phyloP scores from a whole-genome alignment of 2,329 filamentous ascomycete species.

The Dactylellina parvicollis region DNA sequence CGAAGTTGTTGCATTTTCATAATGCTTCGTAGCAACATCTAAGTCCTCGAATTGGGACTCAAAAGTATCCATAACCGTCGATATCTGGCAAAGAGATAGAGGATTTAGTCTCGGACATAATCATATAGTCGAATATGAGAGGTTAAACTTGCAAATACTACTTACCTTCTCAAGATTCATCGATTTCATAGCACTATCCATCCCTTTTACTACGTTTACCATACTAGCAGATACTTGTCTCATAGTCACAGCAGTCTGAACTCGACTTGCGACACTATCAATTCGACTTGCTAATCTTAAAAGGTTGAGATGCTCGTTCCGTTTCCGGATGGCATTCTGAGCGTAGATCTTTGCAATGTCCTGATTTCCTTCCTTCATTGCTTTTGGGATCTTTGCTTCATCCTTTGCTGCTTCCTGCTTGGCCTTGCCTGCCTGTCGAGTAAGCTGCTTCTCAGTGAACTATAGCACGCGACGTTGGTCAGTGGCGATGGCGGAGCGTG shows the following conservation, averaged over 20 bases:
- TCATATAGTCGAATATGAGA: background rate
- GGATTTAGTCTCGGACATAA: conserved; percentile 1
- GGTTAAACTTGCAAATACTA: background rate
- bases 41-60: conserved; percentile 68
- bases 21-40: conserved; percentile 69
- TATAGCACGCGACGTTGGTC: conserved; percentile 59
- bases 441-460: conserved; percentile 73
- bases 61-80: conserved; percentile 73
- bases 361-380: conserved; percentile 69
- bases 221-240: conserved; percentile 70
- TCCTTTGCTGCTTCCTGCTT: conserved; percentile 71
- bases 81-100: conserved; percentile 64
- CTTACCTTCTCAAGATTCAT: conserved; percentile 72
- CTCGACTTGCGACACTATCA: conserved; percentile 69
- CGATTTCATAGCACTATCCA: conserved; percentile 71
- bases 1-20: conserved; percentile 83
- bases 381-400: conserved; percentile 69
- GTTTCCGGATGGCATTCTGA: conserved; percentile 72
- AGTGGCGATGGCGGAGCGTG: conserved; percentile 12
- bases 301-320: conserved; percentile 71
- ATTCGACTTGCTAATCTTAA: conserved; percentile 69
- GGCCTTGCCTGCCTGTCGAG: conserved; percentile 71
- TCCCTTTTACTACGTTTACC: conserved; percentile 71
- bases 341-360: conserved; percentile 73
- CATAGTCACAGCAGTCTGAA: conserved; percentile 74